Base-by-base conservation (phyloP, 805 yeast species). In the Ogataea glucozyma region DNA sequence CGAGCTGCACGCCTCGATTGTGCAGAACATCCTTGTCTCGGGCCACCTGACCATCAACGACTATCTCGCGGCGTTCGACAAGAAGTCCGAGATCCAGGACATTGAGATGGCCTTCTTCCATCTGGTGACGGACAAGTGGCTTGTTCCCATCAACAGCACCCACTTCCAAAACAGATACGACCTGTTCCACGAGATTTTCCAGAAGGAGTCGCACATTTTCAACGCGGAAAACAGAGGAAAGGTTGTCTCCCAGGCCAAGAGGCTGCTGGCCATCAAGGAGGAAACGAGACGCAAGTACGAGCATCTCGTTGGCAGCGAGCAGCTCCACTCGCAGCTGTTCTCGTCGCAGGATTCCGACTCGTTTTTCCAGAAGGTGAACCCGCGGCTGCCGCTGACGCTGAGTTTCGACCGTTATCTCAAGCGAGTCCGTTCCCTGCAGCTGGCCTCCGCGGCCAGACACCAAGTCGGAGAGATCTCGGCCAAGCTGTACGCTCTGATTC, bases 401-500 rank as follows among this genome's bases (percentile, higher is more conserved):
- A 83, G 81, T 55, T 69, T 85, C 39, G 75, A 78, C 23, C 70
- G 93, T 52, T 89, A 76, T 53, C 71, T 85, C 39, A 83, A 88
- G 56, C 65, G 75, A 24, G 71, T 82, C 54, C 75, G 97, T 51
- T 73, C 85, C 9, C 61, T 68, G 33, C 85, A 85, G 51, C 70
- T 93, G 12, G 77, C 70, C 1, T 76, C 77, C 24, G 72, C 85
- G 38, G 85, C 83, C 11, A 70, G 73, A 22, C 82, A 84, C 34
- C 73, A 88, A 41, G 64, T 89, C 23, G 98, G 98, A 3, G 64
- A 72, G 6, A 62, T 85, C 2, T 72, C 95, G 0, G 72, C 93
- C 0, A 63, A 70, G 32, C 72, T 93, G 9, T 91, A 86, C 58
- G 70, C 71, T 34, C 61, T 71, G 9, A 79, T 82, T 3, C 72